A percentile compares a stretch with the other conserved stretches of the same genome.
phyloP scores from a whole-genome alignment of 1,139 yeast genomes.

The Blastobotrys aristatus region DNA sequence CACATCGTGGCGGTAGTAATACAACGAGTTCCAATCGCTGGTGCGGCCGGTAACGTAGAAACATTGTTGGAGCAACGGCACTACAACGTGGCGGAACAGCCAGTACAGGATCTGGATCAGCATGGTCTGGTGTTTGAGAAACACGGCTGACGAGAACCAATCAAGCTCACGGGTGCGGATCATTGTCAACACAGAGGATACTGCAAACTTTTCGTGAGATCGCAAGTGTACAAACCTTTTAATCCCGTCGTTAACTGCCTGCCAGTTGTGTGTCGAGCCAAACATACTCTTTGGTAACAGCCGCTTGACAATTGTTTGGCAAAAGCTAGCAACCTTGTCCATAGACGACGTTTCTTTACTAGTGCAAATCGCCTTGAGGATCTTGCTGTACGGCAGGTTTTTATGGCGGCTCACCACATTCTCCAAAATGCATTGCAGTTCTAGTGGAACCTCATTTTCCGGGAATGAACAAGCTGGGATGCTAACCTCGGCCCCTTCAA shows the following conservation, averaged over 20 bases:
- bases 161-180: constrained; percentile 39
- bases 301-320: constrained; percentile 21
- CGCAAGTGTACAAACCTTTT: constrained; percentile 39
- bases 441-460: too few relatives aligned
- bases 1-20: constrained; percentile 53
- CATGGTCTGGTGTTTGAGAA: constrained; percentile 26
- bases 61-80: constrained; percentile 46
- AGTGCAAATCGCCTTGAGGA: constrained; percentile 4
- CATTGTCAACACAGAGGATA: constrained; percentile 31
- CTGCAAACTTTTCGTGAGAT: constrained; percentile 30
- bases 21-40: constrained; percentile 37
- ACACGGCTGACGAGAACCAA: constrained; percentile 39
- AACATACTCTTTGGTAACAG: constrained; percentile 50
- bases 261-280: constrained; percentile 52
- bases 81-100: constrained; percentile 49
- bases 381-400: constrained; percentile 7
- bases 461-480: too few relatives aligned
- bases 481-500: too few relatives aligned
- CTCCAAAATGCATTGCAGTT: neutral
- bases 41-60: constrained; percentile 61
- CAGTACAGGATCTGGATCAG: constrained; percentile 48
- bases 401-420: neutral
- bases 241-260: constrained; percentile 38
- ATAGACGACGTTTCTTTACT: neutral
- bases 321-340: constrained; percentile 14